Conservation (phyloP, 805 yeast genomes). For the Spencermartinsiella europaea region DNA sequence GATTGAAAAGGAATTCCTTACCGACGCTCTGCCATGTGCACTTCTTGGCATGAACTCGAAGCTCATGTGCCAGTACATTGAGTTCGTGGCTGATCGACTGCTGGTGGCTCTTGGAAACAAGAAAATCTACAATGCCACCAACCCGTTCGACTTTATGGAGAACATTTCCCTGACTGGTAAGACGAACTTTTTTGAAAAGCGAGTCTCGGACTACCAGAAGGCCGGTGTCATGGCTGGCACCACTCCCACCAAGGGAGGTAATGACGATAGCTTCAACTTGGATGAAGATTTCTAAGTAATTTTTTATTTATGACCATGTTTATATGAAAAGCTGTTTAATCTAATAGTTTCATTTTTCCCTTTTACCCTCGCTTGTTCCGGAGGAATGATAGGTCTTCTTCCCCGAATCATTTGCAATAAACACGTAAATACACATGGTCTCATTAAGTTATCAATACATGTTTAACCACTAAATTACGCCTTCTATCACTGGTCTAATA, state of each 20-base stretch:
- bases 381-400: no score
- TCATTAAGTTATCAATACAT: background rate
- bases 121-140: slow-evolving; percentile 78
- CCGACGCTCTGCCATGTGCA: slow-evolving; percentile 91
- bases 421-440: no score
- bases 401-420: no score
- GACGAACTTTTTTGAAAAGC: slow-evolving; percentile 98
- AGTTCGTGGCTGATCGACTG: slow-evolving; percentile 94
- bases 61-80: slow-evolving; percentile 96
- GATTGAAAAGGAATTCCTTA: slow-evolving; percentile 90
- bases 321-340: no score
- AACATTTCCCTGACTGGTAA: slow-evolving; percentile 97
- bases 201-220: slow-evolving; percentile 97
- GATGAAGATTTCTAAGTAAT: slow-evolving; percentile 85
- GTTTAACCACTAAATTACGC: slow-evolving; percentile 2
- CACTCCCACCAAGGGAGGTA: slow-evolving; percentile 37
- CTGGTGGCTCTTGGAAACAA: slow-evolving; percentile 86
- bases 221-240: slow-evolving; percentile 96
- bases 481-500: slow-evolving; percentile 1
- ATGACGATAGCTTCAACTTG: slow-evolving; percentile 61
- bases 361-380: no score
- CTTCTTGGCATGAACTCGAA: slow-evolving; percentile 91
- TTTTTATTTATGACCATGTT: slow-evolving; percentile 2
- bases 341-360: no score
- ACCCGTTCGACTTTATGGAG: slow-evolving; percentile 99